Evolutionary conservation across 2,329 filamentous ascomycete species (phyloP).

Genomic region (Reticulascus tulasneorum): DNA sequence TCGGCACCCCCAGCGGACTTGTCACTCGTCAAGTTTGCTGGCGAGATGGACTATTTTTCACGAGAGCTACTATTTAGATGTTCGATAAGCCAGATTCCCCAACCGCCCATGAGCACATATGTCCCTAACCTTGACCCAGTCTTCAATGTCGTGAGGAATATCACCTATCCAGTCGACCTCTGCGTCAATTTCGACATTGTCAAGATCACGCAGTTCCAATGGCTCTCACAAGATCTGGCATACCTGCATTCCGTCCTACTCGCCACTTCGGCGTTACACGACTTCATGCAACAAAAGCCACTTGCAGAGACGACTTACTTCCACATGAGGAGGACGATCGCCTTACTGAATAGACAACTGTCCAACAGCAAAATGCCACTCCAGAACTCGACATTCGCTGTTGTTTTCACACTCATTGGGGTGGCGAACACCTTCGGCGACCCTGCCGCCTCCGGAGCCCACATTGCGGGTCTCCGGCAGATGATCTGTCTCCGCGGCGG

Average conservation of each 20-base stretch:
- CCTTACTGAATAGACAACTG: constrained; percentile 11
- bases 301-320: constrained; percentile 3
- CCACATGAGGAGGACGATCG: constrained; percentile 6
- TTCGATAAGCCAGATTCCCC: no score
- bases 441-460: background rate
- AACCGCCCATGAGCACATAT: no score
- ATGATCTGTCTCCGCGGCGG: constrained; percentile 24
- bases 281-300: background rate
- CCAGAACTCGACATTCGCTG: constrained; percentile 10
- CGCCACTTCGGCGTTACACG: constrained; percentile 19
- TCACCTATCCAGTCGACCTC: constrained; percentile 24
- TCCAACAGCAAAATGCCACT: constrained; percentile 14
- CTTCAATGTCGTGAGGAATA: no score
- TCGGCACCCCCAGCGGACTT: no score
- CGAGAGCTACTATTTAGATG: no score
- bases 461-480: constrained; percentile 9
- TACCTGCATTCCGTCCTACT: constrained; percentile 22
- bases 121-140: no score
- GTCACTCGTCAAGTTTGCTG: no score
- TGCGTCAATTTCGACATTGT: constrained; percentile 19
- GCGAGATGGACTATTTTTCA: no score
- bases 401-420: constrained; percentile 6
- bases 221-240: constrained; percentile 20
- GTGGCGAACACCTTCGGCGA: constrained; percentile 9
- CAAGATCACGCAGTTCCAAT: constrained; percentile 22